Evolutionary conservation across 768 basidiomycete genomes (phyloP), one percentile per base, ranked within the genome.

Genomic region (Russula vinacea): DNA sequence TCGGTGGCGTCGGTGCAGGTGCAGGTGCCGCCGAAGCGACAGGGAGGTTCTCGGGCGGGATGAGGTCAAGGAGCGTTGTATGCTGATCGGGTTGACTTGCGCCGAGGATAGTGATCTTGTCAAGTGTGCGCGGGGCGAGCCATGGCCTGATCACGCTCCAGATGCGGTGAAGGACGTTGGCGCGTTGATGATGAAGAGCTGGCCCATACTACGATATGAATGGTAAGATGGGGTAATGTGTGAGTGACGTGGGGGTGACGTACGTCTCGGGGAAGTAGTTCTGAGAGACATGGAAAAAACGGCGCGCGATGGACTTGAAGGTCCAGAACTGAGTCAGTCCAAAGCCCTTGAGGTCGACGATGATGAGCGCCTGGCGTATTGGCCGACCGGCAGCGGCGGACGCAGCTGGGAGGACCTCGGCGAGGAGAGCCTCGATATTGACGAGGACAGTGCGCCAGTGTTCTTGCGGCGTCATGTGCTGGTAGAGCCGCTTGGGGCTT

Each of bases 241-340:
- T 60, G 13, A 58, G 45, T 19, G n/a, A 22, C 5, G 40, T 6
- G 37, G 7, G 56, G 54, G 51, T 32, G n/a, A 71, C 82, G 58
- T 71, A 90, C 88, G 86, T 85, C 71, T 91, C 89, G 1, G 89
- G 89, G 67, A 80, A 90, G 73, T 88, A 90, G 68, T 89, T 87
- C 73, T 90, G 89, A 2, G 88, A 89, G 60, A 90, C 78, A 68
- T 89, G 87, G 72, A 90, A 88, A 8, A 85, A 83, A 56, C 73
- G 76, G 55, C 83, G 78, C 26, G 80, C 80, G n/a, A 90, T 76
- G 50, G 79, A 75, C 71, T 86, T 88, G 77, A 89, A 84, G 69
- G 89, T 83, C 89, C 89, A 91, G 70, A 90, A 91, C 68, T 88
- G 84, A 44, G 78, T 74, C 52, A 89, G 72, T 16, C 87, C 81